These are phyloP conservation scores for Zostera marina DNA, from an alignment of 116 monocot species.

Conservation along the genomic window DNA sequence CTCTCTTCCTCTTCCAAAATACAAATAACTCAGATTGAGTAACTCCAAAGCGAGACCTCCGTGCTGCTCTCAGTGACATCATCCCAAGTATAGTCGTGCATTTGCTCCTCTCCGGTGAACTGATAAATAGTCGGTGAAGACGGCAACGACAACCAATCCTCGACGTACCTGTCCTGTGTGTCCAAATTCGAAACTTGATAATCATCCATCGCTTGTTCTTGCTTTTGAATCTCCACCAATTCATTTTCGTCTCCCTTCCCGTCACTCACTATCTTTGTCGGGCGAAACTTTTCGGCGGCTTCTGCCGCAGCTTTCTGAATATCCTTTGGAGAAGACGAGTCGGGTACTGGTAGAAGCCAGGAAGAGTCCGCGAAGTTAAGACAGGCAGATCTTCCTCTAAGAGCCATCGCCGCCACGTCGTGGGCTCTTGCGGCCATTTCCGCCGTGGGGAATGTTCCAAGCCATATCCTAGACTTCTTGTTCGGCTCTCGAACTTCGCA, in stretches of 20 bases:
- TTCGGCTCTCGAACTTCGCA: conserved; percentile 23
- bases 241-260: not conserved
- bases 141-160: conserved; percentile 6
- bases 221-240: not conserved
- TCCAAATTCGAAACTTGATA: not conserved
- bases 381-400: conserved; percentile 19
- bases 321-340: conserved; percentile 8
- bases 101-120: not conserved
- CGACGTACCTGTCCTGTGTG: not conserved
- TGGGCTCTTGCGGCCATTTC: conserved; percentile 24
- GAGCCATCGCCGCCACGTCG: conserved; percentile 18
- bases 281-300: conserved; percentile 9
- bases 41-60: conserved; percentile 8
- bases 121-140: not conserved
- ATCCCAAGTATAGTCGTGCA: not conserved
- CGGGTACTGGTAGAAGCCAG: conserved; percentile 17
- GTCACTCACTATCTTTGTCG: not conserved
- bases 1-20: too few relatives aligned
- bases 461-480: conserved; percentile 24
- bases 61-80: conserved; percentile 3
- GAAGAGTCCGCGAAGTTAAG: conserved; percentile 83
- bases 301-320: conserved; percentile 9
- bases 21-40: conserved; percentile 5
- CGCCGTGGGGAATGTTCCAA: conserved; percentile 20
- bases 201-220: not conserved